Evolutionary conservation across 257 asterid genomes (phyloP).

Genomic region (Plantago ovata): DNA sequence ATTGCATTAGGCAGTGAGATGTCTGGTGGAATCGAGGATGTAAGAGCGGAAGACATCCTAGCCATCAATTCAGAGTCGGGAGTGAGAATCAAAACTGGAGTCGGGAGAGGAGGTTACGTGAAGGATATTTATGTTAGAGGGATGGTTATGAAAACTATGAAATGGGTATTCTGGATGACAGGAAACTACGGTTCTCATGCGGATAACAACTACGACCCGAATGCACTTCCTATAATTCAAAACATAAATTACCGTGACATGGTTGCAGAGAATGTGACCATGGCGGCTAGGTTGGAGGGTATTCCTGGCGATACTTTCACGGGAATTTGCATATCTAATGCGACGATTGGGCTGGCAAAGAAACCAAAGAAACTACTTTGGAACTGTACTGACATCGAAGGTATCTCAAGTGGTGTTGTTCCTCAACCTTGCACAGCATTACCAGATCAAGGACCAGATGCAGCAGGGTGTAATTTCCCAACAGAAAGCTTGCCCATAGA

Average conservation of each 20-base stretch:
- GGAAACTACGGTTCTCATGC: slow-evolving; percentile 93
- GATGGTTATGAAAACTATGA: slow-evolving; percentile 85
- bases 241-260: slow-evolving; percentile 78
- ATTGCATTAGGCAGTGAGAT: slow-evolving; percentile 95
- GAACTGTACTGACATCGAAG: slow-evolving; percentile 79
- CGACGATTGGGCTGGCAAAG: slow-evolving; percentile 58
- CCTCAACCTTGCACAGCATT: slow-evolving; percentile 69
- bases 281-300: slow-evolving; percentile 62
- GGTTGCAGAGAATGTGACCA: slow-evolving; percentile 86
- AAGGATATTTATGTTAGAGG: slow-evolving; percentile 70
- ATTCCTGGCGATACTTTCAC: slow-evolving; percentile 54
- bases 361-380: slow-evolving; percentile 61
- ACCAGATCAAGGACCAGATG: slow-evolving; percentile 34
- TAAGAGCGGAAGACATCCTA: slow-evolving; percentile 65
- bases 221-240: slow-evolving; percentile 72
- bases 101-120: slow-evolving; percentile 86
- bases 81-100: slow-evolving; percentile 74
- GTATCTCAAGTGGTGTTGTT: slow-evolving; percentile 63
- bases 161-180: slow-evolving; percentile 94
- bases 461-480: slow-evolving; percentile 52
- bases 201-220: slow-evolving; percentile 72
- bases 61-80: slow-evolving; percentile 89
- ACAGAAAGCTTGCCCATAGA: slow-evolving; percentile 49
- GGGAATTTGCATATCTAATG: slow-evolving; percentile 74
- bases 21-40: slow-evolving; percentile 94